Conservation (phyloP, 2,329 filamentous ascomycete species). For the Endothia cerciana region DNA sequence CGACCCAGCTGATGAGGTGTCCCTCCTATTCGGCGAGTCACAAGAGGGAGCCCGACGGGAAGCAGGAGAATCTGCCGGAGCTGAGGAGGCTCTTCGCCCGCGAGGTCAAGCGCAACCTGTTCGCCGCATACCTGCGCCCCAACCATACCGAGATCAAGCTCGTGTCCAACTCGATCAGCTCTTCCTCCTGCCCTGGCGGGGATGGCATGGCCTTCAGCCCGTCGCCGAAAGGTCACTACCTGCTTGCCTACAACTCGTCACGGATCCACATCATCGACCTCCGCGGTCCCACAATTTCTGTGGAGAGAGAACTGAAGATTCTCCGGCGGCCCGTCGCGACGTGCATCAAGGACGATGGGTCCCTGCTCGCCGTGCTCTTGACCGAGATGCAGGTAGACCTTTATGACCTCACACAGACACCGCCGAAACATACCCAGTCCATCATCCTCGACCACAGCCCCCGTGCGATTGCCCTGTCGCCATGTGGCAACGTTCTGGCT, state of each 20-base stretch:
- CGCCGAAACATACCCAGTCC: constrained; percentile 72
- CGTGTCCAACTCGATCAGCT: constrained; percentile 82
- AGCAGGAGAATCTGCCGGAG: constrained; percentile 56
- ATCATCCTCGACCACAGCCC: constrained; percentile 79
- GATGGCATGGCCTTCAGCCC: constrained; percentile 86
- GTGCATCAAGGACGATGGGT: constrained; percentile 79
- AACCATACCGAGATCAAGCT: constrained; percentile 74
- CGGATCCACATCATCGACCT: constrained; percentile 80
- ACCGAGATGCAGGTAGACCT: constrained; percentile 83
- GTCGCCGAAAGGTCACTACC: constrained; percentile 73
- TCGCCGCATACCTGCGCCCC: constrained; percentile 75
- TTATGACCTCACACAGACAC: constrained; percentile 70
- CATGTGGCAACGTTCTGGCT: constrained; percentile 79
- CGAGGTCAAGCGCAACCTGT: constrained; percentile 77
- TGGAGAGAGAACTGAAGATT: constrained; percentile 80
- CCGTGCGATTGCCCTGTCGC: constrained; percentile 77
- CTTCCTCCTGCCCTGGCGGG: constrained; percentile 78
- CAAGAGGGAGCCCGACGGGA: constrained; percentile 38
- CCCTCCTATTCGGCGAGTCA: constrained; percentile 61
- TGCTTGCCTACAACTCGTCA: constrained; percentile 84
- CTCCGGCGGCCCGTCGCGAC: constrained; percentile 74
- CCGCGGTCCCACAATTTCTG: constrained; percentile 59
- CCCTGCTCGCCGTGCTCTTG: constrained; percentile 76
- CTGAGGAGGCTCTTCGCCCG: constrained; percentile 69
- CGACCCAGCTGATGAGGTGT: constrained; percentile 63